Evolutionary conservation across 1,284 basidiomycete species (phyloP).

Genomic region (Austroboletus rostrupii): DNA sequence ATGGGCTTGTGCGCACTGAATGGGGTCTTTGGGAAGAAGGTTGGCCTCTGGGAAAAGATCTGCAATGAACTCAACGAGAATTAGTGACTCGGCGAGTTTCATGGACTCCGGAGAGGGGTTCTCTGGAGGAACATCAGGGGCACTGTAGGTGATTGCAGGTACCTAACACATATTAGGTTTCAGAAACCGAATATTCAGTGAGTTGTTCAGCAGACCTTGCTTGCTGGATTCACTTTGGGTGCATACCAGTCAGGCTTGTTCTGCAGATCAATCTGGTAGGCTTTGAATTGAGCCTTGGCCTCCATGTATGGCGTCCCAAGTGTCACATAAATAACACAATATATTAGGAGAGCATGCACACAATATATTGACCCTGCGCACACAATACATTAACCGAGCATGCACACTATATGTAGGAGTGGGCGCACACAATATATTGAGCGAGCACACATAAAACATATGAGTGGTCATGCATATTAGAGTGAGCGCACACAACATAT

Average conservation of each 20-base stretch:
- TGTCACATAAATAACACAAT: too few relatives aligned
- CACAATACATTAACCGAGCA: too few relatives aligned
- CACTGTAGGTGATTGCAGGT: conserved; percentile 45
- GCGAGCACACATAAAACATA: too few relatives aligned
- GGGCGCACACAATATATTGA: too few relatives aligned
- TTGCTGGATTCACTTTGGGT: conserved; percentile 56
- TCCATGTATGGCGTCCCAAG: too few relatives aligned
- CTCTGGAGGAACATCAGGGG: conserved; percentile 36
- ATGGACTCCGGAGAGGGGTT: conserved; percentile 40
- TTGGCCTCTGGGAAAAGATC: conserved; percentile 40
- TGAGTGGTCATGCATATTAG: too few relatives aligned
- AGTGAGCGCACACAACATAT: too few relatives aligned
- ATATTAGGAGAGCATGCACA: too few relatives aligned
- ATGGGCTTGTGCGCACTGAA: conserved; percentile 39
- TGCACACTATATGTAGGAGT: too few relatives aligned
- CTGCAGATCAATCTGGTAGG: conserved; percentile 51
- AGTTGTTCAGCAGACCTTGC: conserved; percentile 42
- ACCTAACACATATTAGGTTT: conserved; percentile 26
- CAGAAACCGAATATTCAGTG: background rate
- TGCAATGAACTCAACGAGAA: conserved; percentile 44
- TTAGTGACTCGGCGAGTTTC: conserved; percentile 44
- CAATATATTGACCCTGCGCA: too few relatives aligned
- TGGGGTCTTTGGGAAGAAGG: conserved; percentile 41
- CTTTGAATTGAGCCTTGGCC: conserved; percentile 43
- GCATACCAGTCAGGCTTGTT: conserved; percentile 68